Base-by-base conservation (phyloP, 768 basidiomycete genomes). In the Pulveroboletus sp. region DNA sequence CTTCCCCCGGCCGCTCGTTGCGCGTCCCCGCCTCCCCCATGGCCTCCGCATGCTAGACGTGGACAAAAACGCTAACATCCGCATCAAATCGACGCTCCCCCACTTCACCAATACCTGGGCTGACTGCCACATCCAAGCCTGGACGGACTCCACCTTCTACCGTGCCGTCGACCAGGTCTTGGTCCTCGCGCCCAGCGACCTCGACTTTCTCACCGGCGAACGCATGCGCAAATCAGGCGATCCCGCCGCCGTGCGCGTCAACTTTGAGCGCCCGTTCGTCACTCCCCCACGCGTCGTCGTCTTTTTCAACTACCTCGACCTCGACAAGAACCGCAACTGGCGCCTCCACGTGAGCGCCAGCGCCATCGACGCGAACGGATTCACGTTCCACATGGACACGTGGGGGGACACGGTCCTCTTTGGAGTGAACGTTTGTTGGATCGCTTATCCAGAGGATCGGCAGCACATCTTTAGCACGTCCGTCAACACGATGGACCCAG, bases 401-500 rank as follows among this genome's bases (percentile, higher is more conserved):
- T 53, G 47, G 56, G 44, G 22, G 3, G 43, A 55, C 17, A 61
- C 55, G 0, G 2, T 47, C 32, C 37, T 61, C 6, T 6, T 47
- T 11, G 6, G 4, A 2, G 55, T 36, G 1, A 14, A 22, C 12
- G 56, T 50, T 6, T 45, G 52, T 11, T 58, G 59, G 59, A 46
- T 61, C n/a, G 59, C 60, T 11, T 55, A 58, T 36, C 59, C 59
- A 20, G 49, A 51, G 16, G 59, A 60, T 24, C 56, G 59, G 24
- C 24, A 45, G n/a, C 47, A 53, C 17, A 58, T 58, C n/a, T 61
- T 50, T 20, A 50, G 51, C 30, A 50, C 45, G 2, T 49, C 59
- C 4, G 16, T 61, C 46, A 39, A 41, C 11, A 61, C 59, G 20
- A 6, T 32, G 43, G 52, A 35, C 10, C 2, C 40, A 10, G 47